A percentile compares a stretch with the other conserved stretches of the same genome.
Conservation (phyloP, 2,329 filamentous ascomycete species). For the Berkeleyomyces basicola region DNA sequence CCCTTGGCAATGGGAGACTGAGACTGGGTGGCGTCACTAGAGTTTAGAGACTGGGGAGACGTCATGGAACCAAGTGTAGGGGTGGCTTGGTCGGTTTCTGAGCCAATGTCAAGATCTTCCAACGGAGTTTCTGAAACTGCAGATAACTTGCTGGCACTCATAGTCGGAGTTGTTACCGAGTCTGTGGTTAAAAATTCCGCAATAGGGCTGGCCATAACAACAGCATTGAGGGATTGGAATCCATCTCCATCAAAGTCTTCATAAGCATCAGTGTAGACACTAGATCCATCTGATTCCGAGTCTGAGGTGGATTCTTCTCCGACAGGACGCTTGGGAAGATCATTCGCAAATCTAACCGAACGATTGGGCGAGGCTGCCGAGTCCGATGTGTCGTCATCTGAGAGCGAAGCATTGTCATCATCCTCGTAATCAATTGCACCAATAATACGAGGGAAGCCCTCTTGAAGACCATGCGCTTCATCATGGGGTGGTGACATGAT, state of each 20-base stretch:
- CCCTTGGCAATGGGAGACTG: not conserved
- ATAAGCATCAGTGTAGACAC: conserved; percentile 60
- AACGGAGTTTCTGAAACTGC: conserved; percentile 4
- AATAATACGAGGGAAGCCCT: not conserved
- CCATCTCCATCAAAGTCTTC: conserved; percentile 57
- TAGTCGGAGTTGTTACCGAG: conserved; percentile 8
- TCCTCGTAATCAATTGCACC: not conserved
- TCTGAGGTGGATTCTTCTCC: conserved; percentile 6
- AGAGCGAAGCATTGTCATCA: not conserved
- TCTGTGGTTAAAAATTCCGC: not conserved
- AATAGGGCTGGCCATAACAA: conserved; percentile 41
- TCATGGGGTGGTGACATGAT: not conserved
- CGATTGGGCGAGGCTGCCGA: not conserved
- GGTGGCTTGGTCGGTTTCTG: not conserved
- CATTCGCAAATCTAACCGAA: conserved; percentile 21
- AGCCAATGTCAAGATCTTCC: not conserved
- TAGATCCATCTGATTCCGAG: conserved; percentile 31
- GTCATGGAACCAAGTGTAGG: not conserved
- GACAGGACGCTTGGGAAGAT: conserved; percentile 20
- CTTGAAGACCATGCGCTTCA: not conserved
- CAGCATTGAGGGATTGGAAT: conserved; percentile 57
- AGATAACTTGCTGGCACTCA: not conserved
- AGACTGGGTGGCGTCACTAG: not conserved
- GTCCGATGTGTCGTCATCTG: not conserved
- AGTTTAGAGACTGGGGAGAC: not conserved